Evolutionary conservation across 2,329 filamentous ascomycete genomes (phyloP).

Genomic region (Alternaria arbusti): DNA sequence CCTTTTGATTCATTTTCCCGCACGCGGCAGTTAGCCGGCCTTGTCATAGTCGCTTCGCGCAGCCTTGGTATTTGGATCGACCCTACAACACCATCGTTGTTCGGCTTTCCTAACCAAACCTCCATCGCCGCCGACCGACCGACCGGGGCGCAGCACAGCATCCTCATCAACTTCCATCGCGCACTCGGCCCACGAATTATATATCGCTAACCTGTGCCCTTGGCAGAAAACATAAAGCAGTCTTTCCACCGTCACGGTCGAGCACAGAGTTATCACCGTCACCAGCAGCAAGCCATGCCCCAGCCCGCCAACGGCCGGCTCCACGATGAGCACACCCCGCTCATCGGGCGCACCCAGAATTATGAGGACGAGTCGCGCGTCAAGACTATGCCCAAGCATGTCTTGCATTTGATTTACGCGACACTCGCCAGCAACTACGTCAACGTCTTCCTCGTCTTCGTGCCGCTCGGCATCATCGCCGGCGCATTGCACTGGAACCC

Average conservation of each 20-base stretch:
- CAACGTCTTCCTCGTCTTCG: slow-evolving; percentile 76
- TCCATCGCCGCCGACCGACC: not conserved
- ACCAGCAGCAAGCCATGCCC: slow-evolving; percentile 27
- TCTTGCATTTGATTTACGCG: slow-evolving; percentile 49
- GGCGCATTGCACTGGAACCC: slow-evolving; percentile 68
- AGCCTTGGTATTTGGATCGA: slow-evolving; percentile 9
- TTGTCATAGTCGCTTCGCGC: slow-evolving; percentile 10
- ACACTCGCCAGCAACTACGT: slow-evolving; percentile 61
- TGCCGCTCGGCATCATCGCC: slow-evolving; percentile 74
- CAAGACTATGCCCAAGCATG: slow-evolving; percentile 37
- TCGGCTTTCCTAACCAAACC: not conserved
- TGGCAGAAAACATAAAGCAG: slow-evolving; percentile 41
- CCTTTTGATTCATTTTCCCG: slow-evolving; percentile 13
- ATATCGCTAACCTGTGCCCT: slow-evolving; percentile 14
- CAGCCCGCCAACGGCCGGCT: slow-evolving; percentile 35
- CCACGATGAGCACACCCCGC: slow-evolving; percentile 37
- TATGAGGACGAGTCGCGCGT: slow-evolving; percentile 32
- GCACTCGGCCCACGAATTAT: not conserved
- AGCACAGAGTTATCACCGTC: slow-evolving; percentile 19
- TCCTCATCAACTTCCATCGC: not conserved
- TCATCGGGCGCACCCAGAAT: slow-evolving; percentile 30
- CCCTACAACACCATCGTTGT: slow-evolving; percentile 1
- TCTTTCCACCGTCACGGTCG: slow-evolving; percentile 42
- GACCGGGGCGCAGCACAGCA: slow-evolving; percentile 7
- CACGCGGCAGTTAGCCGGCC: slow-evolving; percentile 7